Evolutionary conservation across 257 asterid species (phyloP).

Genomic region (Ballota nigra): DNA sequence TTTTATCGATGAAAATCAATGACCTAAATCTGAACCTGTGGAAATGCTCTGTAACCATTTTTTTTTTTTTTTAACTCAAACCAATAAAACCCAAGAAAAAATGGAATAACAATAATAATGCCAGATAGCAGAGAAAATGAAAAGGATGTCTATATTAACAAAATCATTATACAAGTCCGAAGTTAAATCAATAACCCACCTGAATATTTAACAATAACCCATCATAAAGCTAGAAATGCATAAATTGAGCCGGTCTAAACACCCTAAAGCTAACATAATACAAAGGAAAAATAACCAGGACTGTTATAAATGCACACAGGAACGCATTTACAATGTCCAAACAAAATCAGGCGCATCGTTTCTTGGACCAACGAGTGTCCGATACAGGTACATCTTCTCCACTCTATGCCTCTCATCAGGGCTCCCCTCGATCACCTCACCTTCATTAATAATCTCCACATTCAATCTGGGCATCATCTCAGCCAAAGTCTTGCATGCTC

Average conservation of each 20-base stretch:
- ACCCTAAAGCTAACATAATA: conserved; percentile 13
- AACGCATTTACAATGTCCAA: conserved; percentile 50
- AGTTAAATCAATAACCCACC: conserved; percentile 23
- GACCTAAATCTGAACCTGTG: not conserved
- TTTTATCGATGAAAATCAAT: not conserved
- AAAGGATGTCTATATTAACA: conserved; percentile 25
- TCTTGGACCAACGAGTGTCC: conserved; percentile 72
- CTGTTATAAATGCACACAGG: not conserved
- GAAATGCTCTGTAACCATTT: not conserved
- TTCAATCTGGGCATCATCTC: conserved; percentile 74
- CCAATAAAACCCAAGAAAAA: not conserved
- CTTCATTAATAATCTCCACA: conserved; percentile 68
- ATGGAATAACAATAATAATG: not conserved
- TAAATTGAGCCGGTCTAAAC: conserved; percentile 20
- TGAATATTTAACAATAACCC: conserved; percentile 22
- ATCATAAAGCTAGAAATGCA: conserved; percentile 25
- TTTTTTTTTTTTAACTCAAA: not conserved
- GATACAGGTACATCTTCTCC: conserved; percentile 76
- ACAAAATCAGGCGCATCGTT: conserved; percentile 71
- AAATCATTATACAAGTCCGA: conserved; percentile 18
- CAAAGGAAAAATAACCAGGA: not conserved
- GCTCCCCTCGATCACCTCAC: conserved; percentile 37
- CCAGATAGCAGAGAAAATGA: not conserved
- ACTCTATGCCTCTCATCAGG: conserved; percentile 50
- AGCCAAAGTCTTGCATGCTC: conserved; percentile 78